Evolutionary conservation across 2,329 filamentous ascomycete species (phyloP), one percentile per base, ranked within the genome.

Genomic region (Leptodontidium sp.): DNA sequence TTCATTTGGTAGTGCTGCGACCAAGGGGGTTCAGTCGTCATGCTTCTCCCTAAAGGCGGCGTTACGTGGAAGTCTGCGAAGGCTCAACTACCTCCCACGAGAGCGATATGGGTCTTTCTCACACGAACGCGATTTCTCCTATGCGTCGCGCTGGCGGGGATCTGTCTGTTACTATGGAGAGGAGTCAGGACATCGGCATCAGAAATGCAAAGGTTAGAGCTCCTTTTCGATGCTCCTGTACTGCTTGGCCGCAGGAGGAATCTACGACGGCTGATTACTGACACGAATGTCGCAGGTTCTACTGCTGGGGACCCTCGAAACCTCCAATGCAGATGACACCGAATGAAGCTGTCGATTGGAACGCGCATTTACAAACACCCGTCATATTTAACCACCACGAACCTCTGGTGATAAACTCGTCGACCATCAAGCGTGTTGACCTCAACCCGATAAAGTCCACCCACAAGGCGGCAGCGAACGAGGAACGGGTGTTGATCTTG

Each of bases 381-480:
- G 94, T 99, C 75, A 88, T 97, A 73, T 98, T 97, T 86, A 99
- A 99, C 83, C 93, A 95, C 81, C 96, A 98, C 81, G 90, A 91
- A 72, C 91, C 96, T 45, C 86, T 98, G 77, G 89, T 92, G 79
- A 85, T 98, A 82, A 96, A 97, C 80, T 89, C 90, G 69, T 88
- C 87, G 66, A 90, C 90, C 64, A 97, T 99, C 81, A 81, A 90
- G 73, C 88, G 91, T 72, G 84, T 98, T 78, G 87, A 98, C 80
- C 89, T 99, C 69, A 98, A 99, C 80, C 85, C 87, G 7, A 89
- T 98, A 81, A 87, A 86, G 74, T 97, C 95, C 1, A 97, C 93
- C 12, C 86, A 87, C 69, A 90, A 95, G 77, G 94, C 94, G 38
- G 80, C 91, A 63, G 81, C 85, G 75, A 97, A 97, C 80, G 87